A percentile compares a stretch with the other conserved stretches of the same genome.
phyloP scores from a whole-genome alignment of 2,329 filamentous ascomycete species.

The Cladophialophora immunda region DNA sequence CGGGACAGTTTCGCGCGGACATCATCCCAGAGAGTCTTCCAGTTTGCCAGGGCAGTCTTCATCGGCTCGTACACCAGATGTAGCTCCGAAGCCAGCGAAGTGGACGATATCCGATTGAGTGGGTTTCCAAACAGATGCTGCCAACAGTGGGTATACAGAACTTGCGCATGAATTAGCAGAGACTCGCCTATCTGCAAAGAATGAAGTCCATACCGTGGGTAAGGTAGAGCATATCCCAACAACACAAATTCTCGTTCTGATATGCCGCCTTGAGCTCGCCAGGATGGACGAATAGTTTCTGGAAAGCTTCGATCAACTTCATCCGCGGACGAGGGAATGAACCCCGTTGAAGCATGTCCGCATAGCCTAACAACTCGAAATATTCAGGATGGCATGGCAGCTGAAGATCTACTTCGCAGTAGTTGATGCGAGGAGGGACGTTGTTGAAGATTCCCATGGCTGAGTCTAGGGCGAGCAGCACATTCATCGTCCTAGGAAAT shows the following conservation, averaged over 20 bases:
- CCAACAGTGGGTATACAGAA: constrained; percentile 52
- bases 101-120: constrained; percentile 38
- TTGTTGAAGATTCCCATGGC: constrained; percentile 58
- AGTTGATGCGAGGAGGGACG: constrained; percentile 52
- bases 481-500: constrained; percentile 48
- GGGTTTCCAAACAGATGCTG: constrained; percentile 51
- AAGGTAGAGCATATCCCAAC: constrained; percentile 53
- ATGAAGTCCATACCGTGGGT: constrained; percentile 49
- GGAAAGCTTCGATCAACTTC: constrained; percentile 51
- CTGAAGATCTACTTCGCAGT: constrained; percentile 54
- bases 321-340: constrained; percentile 44
- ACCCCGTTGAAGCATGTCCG: constrained; percentile 48
- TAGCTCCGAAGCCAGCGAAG: constrained; percentile 20
- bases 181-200: not conserved
- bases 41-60: constrained; percentile 49
- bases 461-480: constrained; percentile 53
- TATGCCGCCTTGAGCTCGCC: constrained; percentile 26
- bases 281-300: constrained; percentile 46
- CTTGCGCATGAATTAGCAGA: constrained; percentile 38
- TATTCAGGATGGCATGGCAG: constrained; percentile 52
- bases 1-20: constrained; percentile 45
- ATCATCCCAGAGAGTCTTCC: constrained; percentile 51
- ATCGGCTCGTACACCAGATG: constrained; percentile 41
- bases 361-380: constrained; percentile 47
- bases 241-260: constrained; percentile 42